Base-by-base conservation (phyloP, 2,329 filamentous ascomycete genomes). In the Neopestalotiopsis rosae region DNA sequence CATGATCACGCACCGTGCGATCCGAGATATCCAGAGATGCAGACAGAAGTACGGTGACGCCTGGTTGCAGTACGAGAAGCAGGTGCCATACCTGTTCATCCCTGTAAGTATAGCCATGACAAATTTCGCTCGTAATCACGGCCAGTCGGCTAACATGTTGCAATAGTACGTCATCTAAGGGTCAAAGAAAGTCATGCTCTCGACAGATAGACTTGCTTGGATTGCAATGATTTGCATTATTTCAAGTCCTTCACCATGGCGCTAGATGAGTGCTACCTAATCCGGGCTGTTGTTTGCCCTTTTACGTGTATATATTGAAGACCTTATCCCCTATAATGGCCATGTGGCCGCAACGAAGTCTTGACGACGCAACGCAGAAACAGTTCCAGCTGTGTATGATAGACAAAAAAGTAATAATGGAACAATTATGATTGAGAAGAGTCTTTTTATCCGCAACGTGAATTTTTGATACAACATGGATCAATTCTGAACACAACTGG, bases 41-140 rank as follows among this genome's bases (percentile, higher is more conserved):
- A 87, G 88, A 67, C 85, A 85, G 74, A 94, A 93, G 85, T 97
- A 97, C 80, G 93, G 93, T 28, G 91, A 94, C 72, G 90, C 92
- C 13, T 97, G 94, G 94, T 82, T 83, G 61, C 90, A 95, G 84
- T 97, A 97, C 78, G 91, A 93, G 85, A 89, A 86, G 82, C 86
- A 87, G 80, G 93, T 95, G 67, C 94, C 94, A 56, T 95, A 94
- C 81, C 82, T 95, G 68, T 95, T 95, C 78, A 94, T 96, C 69
- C 80, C 80, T 17, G 80, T 81, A 76, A 76, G 80, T 73, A 2
- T 20, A 20, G 13, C 28, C 32, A n/a, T 13, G 17, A 6, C 7
- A 34, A 40, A 61, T 20, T 13, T 13, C 5, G 28, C 5, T 13
- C 9, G n/a, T 17, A 10, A 38, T 38, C 59, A 38, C 17, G 3